Percentiles rank a stretch among this genome's conserved stretches.
These are phyloP conservation scores for Kwoniella sp. DNA, from an alignment of 768 basidiomycete species.

Conservation along the genomic window DNA sequence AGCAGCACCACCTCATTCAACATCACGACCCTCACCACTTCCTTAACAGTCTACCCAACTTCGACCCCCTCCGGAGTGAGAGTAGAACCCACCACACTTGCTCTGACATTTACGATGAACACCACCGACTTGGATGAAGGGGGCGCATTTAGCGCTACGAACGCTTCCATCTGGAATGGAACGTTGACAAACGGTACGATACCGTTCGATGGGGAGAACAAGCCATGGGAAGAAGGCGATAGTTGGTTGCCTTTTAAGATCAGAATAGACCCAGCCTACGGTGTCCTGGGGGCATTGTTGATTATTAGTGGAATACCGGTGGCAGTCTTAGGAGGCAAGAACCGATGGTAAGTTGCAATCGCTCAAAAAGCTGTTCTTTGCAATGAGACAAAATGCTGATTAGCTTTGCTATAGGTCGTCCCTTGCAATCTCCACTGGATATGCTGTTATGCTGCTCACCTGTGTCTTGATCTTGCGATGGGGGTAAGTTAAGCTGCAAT, in stretches of 20 bases:
- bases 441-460: constrained; percentile 80
- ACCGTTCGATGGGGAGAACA: constrained; percentile 18
- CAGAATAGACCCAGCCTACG: constrained; percentile 81
- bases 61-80: constrained; percentile 43
- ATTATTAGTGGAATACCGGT: constrained; percentile 87
- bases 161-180: constrained; percentile 23
- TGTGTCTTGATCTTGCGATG: constrained; percentile 70
- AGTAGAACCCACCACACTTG: constrained; percentile 51
- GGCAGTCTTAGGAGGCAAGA: constrained; percentile 91
- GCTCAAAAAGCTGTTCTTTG: too few relatives aligned
- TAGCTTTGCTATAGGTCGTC: constrained; percentile 68
- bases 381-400: constrained; percentile 16
- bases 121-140: constrained; percentile 13
- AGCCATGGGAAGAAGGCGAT: constrained; percentile 44
- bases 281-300: constrained; percentile 80
- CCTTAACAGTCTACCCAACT: constrained; percentile 49
- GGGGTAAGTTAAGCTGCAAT: constrained; percentile 36
- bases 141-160: constrained; percentile 1
- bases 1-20: constrained; percentile 21
- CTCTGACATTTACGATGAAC: constrained; percentile 49
- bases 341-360: constrained; percentile 72
- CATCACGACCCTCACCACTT: constrained; percentile 35
- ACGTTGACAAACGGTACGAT: constrained; percentile 31
- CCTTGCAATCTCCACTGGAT: constrained; percentile 90
- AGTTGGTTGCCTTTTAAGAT: constrained; percentile 62